These are phyloP conservation scores for Cornus suecica DNA, from an alignment of 148 eudicot species.

Conservation along the genomic window DNA sequence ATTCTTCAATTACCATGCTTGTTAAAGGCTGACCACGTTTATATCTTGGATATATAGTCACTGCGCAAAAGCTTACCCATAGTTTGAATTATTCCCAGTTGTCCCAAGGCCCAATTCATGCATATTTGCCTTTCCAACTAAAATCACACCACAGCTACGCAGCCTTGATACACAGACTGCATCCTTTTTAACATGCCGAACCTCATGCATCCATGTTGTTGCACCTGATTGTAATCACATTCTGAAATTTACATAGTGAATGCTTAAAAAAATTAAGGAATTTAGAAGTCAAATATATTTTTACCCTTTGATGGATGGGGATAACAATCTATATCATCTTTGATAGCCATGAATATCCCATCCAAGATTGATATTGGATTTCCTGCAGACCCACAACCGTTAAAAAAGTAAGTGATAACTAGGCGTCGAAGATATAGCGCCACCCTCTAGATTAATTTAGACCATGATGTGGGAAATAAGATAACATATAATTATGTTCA, in stretches of 20 bases:
- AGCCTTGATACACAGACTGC: constrained; percentile 78
- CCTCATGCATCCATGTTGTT: constrained; percentile 89
- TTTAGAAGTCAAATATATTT: constrained; percentile 8
- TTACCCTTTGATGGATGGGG: constrained; percentile 85
- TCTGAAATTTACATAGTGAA: constrained; percentile 1
- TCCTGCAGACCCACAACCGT: constrained; percentile 49
- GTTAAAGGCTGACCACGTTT: neutral
- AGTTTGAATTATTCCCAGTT: constrained; percentile 86
- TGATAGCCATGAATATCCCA: constrained; percentile 90
- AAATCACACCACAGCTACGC: constrained; percentile 84
- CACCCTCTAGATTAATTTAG: neutral
- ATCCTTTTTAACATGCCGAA: constrained; percentile 68
- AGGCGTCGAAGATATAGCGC: neutral
- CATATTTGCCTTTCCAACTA: constrained; percentile 98
- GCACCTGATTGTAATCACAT: constrained; percentile 52
- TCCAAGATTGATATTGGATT: constrained; percentile 79
- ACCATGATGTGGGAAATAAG: neutral
- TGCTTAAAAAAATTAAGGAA: neutral
- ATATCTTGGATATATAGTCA: neutral
- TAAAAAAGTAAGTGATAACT: neutral
- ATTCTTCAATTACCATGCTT: neutral
- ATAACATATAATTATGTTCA: constrained; percentile 11
- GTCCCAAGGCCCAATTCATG: constrained; percentile 94
- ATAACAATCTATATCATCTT: constrained; percentile 95
- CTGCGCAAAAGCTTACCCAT: constrained; percentile 60